Base-by-base conservation (phyloP, 352 stramenopile species). In the Phytopythium mirpurense region DNA sequence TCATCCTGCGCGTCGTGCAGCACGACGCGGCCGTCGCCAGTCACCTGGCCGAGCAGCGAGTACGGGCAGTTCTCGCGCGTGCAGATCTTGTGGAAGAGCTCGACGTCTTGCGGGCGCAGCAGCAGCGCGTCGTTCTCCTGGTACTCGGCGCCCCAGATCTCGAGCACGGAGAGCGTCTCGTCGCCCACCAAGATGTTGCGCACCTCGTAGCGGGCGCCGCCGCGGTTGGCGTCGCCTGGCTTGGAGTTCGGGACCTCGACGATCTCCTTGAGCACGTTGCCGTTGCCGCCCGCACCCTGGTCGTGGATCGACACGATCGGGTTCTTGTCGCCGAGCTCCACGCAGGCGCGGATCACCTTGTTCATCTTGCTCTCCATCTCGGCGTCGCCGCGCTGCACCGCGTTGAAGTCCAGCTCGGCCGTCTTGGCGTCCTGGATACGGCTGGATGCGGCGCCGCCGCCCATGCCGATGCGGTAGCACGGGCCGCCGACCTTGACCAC, bases 321-420 rank as follows among this genome's bases (percentile, higher is more conserved):
- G 78, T 99, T 99, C 47, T 86, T 75, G 23, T 98, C 91, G 11
- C 96, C 96, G 9, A 99, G 70, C 70, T 99, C 95, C 46, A 98
- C 96, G 64, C 97, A 99, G 6, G 96, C 95, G 58, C 96, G 88
- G 67, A 99, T 98, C 14, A 99, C 83, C 67, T 98, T 93, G 82
- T 99, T 99, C 84, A 99, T 91, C 55, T 98, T 97, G 80, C 98
- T 99, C 68, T 98, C 96, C 97, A 99, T 99, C 80, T 99, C 97
- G 42, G 97, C 97, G 70, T 99, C 97, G 21, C 97, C 97, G 55
- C 97, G 90, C 74, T 99, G 97, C 7, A 99, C 97, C 26, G 97
- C 97, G 73, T 99, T 97, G 63, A 99, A 99, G 76, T 99, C 97
- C 12, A 99, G 71, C 34, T 93, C 89, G 3, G 96, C 95, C 38